A percentile compares a stretch with the other conserved stretches of the same genome.
Evolutionary conservation across 352 stramenopile species (phyloP).

Genomic region (Phytopythium boreale): DNA sequence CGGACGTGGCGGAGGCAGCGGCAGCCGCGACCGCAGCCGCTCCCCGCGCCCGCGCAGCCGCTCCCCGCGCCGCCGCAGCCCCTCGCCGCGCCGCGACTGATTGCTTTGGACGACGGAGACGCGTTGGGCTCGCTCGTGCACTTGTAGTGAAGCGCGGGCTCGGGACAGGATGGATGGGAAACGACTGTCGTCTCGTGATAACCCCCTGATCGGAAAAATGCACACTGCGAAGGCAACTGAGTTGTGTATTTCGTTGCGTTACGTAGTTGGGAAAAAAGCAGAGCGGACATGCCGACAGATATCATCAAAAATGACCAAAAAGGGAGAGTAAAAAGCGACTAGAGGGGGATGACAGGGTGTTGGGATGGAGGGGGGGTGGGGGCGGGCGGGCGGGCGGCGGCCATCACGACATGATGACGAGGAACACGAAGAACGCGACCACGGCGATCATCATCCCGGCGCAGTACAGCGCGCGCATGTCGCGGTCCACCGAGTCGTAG

Average conservation of each 20-base stretch:
- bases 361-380: background rate
- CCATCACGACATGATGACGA: slow-evolving; percentile 47
- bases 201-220: background rate
- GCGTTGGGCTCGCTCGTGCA: no score
- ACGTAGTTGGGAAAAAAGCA: background rate
- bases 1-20: slow-evolving; percentile 18
- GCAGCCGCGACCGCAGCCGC: slow-evolving; percentile 41
- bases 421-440: slow-evolving; percentile 69
- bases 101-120: background rate
- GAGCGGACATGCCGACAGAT: no score
- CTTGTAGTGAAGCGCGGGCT: no score
- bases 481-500: slow-evolving; percentile 55
- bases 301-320: slow-evolving; percentile 4
- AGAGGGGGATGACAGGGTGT: background rate
- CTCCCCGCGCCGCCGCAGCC: slow-evolving; percentile 36
- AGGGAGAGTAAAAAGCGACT: background rate
- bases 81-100: slow-evolving; percentile 53
- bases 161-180: no score
- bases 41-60: slow-evolving; percentile 40
- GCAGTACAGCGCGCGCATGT: slow-evolving; percentile 69
- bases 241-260: background rate
- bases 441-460: slow-evolving; percentile 50
- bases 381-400: background rate
- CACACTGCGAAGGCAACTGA: background rate
- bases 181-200: background rate